Evolutionary conservation across 73 alveolate species (phyloP).

Genomic region (Paramecium sonneborni): DNA sequence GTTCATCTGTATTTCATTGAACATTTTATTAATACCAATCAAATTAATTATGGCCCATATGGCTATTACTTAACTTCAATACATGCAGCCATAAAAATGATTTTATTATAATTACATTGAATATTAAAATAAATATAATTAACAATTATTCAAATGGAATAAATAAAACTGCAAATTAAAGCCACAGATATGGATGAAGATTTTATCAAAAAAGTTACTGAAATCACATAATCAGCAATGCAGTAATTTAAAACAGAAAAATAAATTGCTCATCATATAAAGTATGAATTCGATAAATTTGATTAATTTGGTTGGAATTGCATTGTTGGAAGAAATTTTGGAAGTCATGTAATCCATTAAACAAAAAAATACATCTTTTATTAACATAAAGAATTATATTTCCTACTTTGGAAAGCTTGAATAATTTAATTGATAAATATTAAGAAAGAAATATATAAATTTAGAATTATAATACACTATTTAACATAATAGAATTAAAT

Average conservation of each 20-base stretch:
- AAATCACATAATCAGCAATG: conserved; percentile 33
- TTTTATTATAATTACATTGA: neutral
- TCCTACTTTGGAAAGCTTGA: conserved; percentile 63
- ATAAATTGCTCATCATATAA: conserved; percentile 58
- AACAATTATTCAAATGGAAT: neutral
- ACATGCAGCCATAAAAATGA: conserved; percentile 26
- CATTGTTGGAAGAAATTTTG: conserved; percentile 81
- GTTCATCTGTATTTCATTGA: conserved; percentile 19
- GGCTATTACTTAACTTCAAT: conserved; percentile 20
- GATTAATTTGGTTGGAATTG: conserved; percentile 79
- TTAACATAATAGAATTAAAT: neutral
- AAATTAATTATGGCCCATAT: neutral
- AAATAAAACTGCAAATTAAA: conserved; percentile 24
- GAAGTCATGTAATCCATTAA: conserved; percentile 82
- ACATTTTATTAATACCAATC: neutral
- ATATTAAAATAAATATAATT: neutral
- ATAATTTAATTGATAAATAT: neutral
- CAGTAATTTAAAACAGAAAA: conserved; percentile 30
- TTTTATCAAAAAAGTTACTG: conserved; percentile 23
- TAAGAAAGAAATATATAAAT: neutral
- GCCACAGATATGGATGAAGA: conserved; percentile 63
- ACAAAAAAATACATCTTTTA: conserved; percentile 74
- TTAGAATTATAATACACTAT: neutral
- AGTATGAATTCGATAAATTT: conserved; percentile 59
- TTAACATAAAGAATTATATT: conserved; percentile 38